Conservation (phyloP, 2,329 filamentous ascomycete genomes). For the Cladophialophora yegresii region DNA sequence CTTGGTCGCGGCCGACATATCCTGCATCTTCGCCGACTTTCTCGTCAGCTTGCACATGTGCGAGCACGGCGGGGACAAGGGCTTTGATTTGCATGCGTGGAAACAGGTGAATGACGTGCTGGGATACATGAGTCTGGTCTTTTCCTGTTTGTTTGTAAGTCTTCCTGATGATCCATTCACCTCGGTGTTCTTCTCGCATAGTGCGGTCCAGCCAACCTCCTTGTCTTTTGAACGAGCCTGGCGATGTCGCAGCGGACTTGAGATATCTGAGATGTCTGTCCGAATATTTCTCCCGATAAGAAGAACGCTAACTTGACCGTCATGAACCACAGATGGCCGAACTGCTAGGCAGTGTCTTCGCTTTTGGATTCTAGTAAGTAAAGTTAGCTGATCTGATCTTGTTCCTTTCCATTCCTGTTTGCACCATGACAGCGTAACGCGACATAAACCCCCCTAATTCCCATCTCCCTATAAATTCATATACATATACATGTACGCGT, state of each 20-base stretch:
- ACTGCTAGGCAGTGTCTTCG: constrained; percentile 60
- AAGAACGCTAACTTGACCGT: not conserved
- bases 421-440: not conserved
- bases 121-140: constrained; percentile 57
- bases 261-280: not conserved
- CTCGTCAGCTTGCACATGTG: constrained; percentile 54
- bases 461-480: not conserved
- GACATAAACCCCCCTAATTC: not conserved
- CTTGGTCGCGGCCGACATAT: constrained; percentile 54
- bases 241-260: not conserved
- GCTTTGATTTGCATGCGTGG: constrained; percentile 38
- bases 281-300: not conserved
- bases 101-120: constrained; percentile 49
- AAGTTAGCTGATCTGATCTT: not conserved
- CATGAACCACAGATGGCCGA: constrained; percentile 53
- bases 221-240: not conserved
- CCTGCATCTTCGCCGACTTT: constrained; percentile 57
- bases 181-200: not conserved
- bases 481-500: no score
- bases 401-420: not conserved
- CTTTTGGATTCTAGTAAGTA: constrained; percentile 61
- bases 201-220: not conserved
- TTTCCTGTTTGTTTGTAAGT: constrained; percentile 61
- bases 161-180: not conserved
- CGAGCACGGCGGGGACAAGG: constrained; percentile 41